These are phyloP conservation scores for Taxillus chinensis DNA, from an alignment of 164 flowering plant genomes.

Conservation along the genomic window DNA sequence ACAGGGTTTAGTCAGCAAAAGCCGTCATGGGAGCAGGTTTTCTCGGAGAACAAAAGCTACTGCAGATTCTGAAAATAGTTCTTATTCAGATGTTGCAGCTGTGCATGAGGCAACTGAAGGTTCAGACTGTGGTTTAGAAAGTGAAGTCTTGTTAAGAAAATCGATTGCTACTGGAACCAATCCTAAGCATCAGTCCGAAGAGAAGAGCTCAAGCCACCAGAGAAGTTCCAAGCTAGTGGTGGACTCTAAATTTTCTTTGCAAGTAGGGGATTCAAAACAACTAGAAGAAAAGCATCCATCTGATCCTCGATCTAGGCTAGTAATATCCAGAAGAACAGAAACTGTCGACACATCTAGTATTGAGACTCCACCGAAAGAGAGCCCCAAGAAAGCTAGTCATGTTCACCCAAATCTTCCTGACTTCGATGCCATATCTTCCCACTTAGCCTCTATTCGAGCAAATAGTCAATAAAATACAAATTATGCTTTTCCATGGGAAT, in stretches of 20 bases:
- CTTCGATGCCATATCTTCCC: slow-evolving; percentile 52
- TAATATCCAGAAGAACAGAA: slow-evolving; percentile 7
- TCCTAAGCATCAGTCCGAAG: slow-evolving; percentile 8
- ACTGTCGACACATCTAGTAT: slow-evolving; percentile 6
- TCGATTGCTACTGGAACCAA: slow-evolving; percentile 15
- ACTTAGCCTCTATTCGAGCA: slow-evolving; percentile 39
- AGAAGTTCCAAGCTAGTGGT: slow-evolving; percentile 8
- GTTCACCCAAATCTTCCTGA: slow-evolving; percentile 98
- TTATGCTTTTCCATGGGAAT: no score
- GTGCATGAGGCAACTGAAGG: slow-evolving; percentile 14
- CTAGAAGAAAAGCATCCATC: slow-evolving; percentile 12
- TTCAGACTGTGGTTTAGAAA: slow-evolving; percentile 14
- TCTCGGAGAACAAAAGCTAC: slow-evolving; percentile 55
- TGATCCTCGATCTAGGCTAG: slow-evolving; percentile 8
- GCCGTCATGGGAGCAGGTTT: slow-evolving; percentile 15
- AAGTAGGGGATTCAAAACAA: slow-evolving; percentile 9
- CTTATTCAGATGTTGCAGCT: slow-evolving; percentile 8
- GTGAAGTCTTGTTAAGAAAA: slow-evolving; percentile 13
- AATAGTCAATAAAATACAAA: slow-evolving; percentile 20
- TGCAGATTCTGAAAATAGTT: slow-evolving; percentile 9
- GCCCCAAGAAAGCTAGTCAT: slow-evolving; percentile 48
- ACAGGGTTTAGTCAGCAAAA: slow-evolving; percentile 12
- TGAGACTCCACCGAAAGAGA: slow-evolving; percentile 24
- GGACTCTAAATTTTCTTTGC: slow-evolving; percentile 10
- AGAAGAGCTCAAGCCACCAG: slow-evolving; percentile 8